A percentile compares a stretch with the other conserved stretches of the same genome.
phyloP scores from a whole-genome alignment of 2,329 filamentous ascomycete genomes.

The Plectosphaerella cucumerina region DNA sequence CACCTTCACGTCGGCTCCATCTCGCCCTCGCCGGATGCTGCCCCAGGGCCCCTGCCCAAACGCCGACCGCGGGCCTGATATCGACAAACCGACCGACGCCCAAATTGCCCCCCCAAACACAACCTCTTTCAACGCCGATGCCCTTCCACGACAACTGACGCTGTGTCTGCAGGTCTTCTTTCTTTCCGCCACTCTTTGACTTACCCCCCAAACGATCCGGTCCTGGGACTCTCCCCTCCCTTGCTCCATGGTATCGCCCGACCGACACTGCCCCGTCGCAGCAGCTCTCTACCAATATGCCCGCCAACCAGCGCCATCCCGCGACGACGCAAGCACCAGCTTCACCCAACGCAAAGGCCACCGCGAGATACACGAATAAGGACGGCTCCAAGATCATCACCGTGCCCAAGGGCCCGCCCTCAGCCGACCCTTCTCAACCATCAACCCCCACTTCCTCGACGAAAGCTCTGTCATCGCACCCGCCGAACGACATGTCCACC shows the following conservation, averaged over 20 bases:
- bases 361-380: constrained; percentile 62
- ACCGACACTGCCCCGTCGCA: constrained; percentile 21
- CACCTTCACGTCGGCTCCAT: too few relatives aligned
- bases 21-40: too few relatives aligned
- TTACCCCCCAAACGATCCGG: background rate
- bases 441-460: constrained; percentile 43
- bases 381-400: constrained; percentile 68
- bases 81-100: too few relatives aligned
- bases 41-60: background rate
- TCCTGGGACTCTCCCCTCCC: constrained; percentile 5
- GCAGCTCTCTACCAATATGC: constrained; percentile 34
- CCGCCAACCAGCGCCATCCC: constrained; percentile 48
- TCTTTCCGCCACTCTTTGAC: background rate
- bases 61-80: constrained; percentile 4
- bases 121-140: too few relatives aligned
- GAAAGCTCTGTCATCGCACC: constrained; percentile 20
- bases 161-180: too few relatives aligned
- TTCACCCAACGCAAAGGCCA: constrained; percentile 47
- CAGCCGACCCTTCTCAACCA: constrained; percentile 48
- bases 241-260: constrained; percentile 35
- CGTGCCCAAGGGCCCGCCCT: constrained; percentile 51
- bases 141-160: too few relatives aligned
- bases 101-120: too few relatives aligned
- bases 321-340: constrained; percentile 41
- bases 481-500: constrained; percentile 7